Conservation (phyloP, 768 basidiomycete species). For the Tylopilus sp. region DNA sequence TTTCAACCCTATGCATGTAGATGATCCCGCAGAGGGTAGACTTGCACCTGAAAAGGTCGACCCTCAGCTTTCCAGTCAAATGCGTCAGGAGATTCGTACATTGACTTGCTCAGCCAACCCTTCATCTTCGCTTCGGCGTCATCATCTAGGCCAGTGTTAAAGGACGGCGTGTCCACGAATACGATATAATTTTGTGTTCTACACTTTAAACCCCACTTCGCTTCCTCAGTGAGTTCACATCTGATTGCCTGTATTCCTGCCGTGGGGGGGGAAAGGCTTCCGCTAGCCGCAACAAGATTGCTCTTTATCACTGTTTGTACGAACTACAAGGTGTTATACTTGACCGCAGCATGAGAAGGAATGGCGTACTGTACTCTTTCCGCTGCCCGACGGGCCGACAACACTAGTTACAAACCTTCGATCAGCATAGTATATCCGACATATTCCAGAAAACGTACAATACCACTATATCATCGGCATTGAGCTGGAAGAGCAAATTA, state of each 20-base stretch:
- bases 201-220: background rate
- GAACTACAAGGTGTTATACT: conserved; percentile 15
- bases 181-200: conserved; percentile 6
- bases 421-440: background rate
- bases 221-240: background rate
- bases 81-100: background rate
- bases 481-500: background rate
- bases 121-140: background rate
- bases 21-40: conserved; percentile 10
- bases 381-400: too few species aligned
- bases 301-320: background rate
- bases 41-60: conserved; percentile 2
- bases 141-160: background rate
- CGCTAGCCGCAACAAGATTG: background rate
- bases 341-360: too few species aligned
- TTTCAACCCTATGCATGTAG: conserved; percentile 15
- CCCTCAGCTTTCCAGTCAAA: background rate
- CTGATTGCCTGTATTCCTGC: conserved; percentile 7
- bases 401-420: too few species aligned
- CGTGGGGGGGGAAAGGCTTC: background rate
- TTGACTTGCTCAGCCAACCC: conserved; percentile 7
- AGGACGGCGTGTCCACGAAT: conserved; percentile 23
- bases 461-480: conserved; percentile 14
- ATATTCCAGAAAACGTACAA: conserved; percentile 13
- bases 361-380: too few species aligned